These are phyloP conservation scores for Vanilla planifolia DNA, from an alignment of 106 monocot species.

Conservation along the genomic window DNA sequence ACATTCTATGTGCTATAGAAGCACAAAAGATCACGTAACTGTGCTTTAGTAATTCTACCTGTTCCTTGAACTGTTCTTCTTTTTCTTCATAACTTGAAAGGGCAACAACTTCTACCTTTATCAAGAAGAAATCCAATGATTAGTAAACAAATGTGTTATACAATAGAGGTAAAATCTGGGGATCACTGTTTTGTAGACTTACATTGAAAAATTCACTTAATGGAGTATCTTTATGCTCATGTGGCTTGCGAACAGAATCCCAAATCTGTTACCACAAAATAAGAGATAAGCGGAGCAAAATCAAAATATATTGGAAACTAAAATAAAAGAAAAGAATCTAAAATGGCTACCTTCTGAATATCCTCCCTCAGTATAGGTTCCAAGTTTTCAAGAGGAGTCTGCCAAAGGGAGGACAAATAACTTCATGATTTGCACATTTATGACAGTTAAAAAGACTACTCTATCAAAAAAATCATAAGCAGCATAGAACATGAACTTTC, in stretches of 20 bases:
- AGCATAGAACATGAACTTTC: not conserved
- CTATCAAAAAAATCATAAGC: not conserved
- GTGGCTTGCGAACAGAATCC: constrained; percentile 85
- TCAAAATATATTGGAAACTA: not conserved
- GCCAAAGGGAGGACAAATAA: constrained; percentile 7
- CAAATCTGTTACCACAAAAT: constrained; percentile 64
- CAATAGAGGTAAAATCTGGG: not conserved
- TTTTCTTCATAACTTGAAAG: constrained; percentile 94
- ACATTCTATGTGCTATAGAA: no score
- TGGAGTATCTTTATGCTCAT: constrained; percentile 81
- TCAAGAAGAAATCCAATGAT: no score
- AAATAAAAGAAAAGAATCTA: not conserved
- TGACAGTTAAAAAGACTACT: constrained; percentile 5
- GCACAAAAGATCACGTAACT: no score
- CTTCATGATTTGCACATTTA: constrained; percentile 7
- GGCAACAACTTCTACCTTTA: constrained; percentile 87
- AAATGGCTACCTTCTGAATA: constrained; percentile 71
- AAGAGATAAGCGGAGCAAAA: not conserved
- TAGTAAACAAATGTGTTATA: not conserved
- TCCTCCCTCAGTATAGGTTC: constrained; percentile 93
- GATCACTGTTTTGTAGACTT: constrained; percentile 12
- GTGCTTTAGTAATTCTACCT: no score
- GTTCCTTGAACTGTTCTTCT: constrained; percentile 91
- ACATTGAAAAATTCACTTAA: constrained; percentile 97
- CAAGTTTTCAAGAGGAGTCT: constrained; percentile 92